A percentile compares a stretch with the other conserved stretches of the same genome.
Evolutionary conservation across 2,329 filamentous ascomycete species (phyloP).

Genomic region (Stachybotrys elegans): DNA sequence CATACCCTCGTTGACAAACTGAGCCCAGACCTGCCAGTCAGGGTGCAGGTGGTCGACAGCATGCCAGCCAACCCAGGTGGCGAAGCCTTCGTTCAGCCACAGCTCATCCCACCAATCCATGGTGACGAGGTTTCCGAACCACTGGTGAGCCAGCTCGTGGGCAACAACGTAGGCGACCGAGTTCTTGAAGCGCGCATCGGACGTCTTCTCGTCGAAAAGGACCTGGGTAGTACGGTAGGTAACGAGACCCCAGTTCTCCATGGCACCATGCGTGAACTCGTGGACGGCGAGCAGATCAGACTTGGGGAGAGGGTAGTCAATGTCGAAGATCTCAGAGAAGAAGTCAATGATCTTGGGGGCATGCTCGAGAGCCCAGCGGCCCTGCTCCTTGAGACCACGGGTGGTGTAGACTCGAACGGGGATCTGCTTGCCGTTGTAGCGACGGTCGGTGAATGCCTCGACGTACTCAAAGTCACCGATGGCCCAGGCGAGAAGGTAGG

Average conservation of each 20-base stretch:
- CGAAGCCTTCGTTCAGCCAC: slow-evolving; percentile 95
- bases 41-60: slow-evolving; percentile 88
- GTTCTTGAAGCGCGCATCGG: slow-evolving; percentile 86
- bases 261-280: slow-evolving; percentile 82
- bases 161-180: slow-evolving; percentile 94
- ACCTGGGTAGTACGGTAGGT: slow-evolving; percentile 95
- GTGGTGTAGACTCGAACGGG: slow-evolving; percentile 96
- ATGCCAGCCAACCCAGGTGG: slow-evolving; percentile 96
- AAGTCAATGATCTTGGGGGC: slow-evolving; percentile 92
- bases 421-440: slow-evolving; percentile 85
- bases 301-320: slow-evolving; percentile 91
- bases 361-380: slow-evolving; percentile 81
- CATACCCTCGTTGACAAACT: slow-evolving; percentile 94
- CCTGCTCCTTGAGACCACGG: slow-evolving; percentile 88
- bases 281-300: slow-evolving; percentile 86
- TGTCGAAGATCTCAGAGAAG: slow-evolving; percentile 90
- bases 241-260: slow-evolving; percentile 96
- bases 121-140: slow-evolving; percentile 92
- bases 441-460: slow-evolving; percentile 81
- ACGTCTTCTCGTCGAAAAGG: slow-evolving; percentile 90
- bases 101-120: slow-evolving; percentile 97
- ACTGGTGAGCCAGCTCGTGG: slow-evolving; percentile 95
- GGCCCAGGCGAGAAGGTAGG: slow-evolving; percentile 87
- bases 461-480: slow-evolving; percentile 96
- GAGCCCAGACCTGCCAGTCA: slow-evolving; percentile 96